Evolutionary conservation across 1,139 yeast species (phyloP).

Genomic region (Dujonia santamariae): DNA sequence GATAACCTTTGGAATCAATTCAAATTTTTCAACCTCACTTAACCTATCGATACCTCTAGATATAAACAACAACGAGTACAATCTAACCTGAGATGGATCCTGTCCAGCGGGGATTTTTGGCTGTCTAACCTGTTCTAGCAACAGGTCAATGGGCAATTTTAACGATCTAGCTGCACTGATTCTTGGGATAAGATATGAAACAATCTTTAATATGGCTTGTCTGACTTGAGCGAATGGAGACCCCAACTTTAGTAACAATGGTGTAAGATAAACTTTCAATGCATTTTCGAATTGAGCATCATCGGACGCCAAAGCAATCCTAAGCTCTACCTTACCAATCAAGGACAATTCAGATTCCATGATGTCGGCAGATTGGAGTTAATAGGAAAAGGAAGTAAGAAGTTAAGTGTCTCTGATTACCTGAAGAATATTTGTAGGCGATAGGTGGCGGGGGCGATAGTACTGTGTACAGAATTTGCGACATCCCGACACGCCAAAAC

Average conservation of each 20-base stretch:
- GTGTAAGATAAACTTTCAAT: conserved; percentile 65
- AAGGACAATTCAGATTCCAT: conserved; percentile 52
- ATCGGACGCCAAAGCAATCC: conserved; percentile 73
- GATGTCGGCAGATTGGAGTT: background rate
- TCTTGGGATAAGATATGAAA: conserved; percentile 68
- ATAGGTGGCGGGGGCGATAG: background rate
- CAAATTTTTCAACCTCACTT: conserved; percentile 24
- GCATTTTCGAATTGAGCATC: conserved; percentile 63
- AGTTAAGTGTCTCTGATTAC: background rate
- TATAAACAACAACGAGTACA: conserved; percentile 65
- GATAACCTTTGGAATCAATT: conserved; percentile 48
- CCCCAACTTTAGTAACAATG: conserved; percentile 72
- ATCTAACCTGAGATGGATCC: conserved; percentile 53
- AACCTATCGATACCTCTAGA: conserved; percentile 64
- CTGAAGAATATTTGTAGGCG: background rate
- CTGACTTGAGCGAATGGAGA: conserved; percentile 72
- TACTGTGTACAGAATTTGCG: too few species aligned
- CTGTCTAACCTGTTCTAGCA: conserved; percentile 59
- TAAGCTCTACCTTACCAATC: conserved; percentile 75
- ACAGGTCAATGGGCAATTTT: conserved; percentile 57
- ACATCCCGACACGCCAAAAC: too few species aligned
- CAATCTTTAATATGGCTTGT: conserved; percentile 60
- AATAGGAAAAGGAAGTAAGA: too few species aligned
- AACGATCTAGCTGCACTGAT: conserved; percentile 55
- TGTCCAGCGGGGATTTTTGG: conserved; percentile 45